Evolutionary conservation across 169 alveolate species (phyloP), one percentile per base, ranked within the genome.

Genomic region (Babesia ovata): DNA sequence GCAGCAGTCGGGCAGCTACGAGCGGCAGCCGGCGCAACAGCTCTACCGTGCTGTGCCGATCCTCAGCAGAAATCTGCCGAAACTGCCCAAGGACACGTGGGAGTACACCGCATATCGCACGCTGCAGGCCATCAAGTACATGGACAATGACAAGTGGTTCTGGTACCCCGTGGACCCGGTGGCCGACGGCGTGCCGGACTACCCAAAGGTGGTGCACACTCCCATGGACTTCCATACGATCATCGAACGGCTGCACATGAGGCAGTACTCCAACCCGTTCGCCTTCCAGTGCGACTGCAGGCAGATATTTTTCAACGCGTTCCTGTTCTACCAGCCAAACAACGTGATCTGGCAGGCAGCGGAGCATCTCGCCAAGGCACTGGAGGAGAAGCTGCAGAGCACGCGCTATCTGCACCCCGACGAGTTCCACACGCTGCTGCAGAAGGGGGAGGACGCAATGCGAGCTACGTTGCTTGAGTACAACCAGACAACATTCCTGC

Each of bases 281-380:
- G 93, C 91, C 48, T 94, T 97, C 96, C 97, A 94, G 72, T 91
- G 89, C 50, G 97, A 94, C 75, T 89, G 93, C 75, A 81, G 97
- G 59, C 96, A 93, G 75, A 90, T 94, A 14, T 94, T 93, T 72
- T 94, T 84, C 84, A 94, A 94, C 70, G 97, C 97, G 26, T 92
- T 94, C 53, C 76, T 82, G n/a, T 91, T 78, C 48, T 93, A 91
- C 63, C 87, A 76, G 65, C 85, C 74, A 11, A 84, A 70, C 0
- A 90, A 91, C 70, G 75, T 72, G 29, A 91, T 92, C 13, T 88
- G 95, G 91, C 90, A 86, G 53, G 93, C 92, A 21, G 94, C 95
- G 53, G 67, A 79, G 48, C 59, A 65, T 42, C 76, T 92, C 33
- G 92, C 94, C 4, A 66, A 65, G 17, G 92, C 81, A 42, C 89